Base-by-base conservation (phyloP, 1,284 basidiomycete species). In the Cryptococcus amylolentus region DNA sequence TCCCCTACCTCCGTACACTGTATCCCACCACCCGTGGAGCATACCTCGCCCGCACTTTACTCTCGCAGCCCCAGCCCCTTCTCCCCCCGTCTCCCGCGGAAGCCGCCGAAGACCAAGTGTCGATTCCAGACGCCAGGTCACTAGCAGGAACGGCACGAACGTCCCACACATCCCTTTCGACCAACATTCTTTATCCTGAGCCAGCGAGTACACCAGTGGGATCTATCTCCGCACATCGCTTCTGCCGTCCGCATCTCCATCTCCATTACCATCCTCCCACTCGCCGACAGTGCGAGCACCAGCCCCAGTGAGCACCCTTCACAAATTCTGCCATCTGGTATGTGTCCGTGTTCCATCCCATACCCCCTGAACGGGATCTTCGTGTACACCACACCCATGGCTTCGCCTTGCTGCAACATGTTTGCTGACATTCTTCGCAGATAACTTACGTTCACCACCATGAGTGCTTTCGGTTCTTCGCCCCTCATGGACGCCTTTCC, bases 401-500 rank as follows among this genome's bases (percentile, higher is more conserved):
- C 26, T 8, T 31, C 27, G 41, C 31, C 41, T 43, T 44, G 38
- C 41, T 16, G 27, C 8, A 16, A 18, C 13, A 18, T 31, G 16
- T n/a, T 43, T 43, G 23, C 41, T 43, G n/a, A 43, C n/a, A 23
- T 43, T 43, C n/a, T 9, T 43, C 2, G 41, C 31, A 35, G 31
- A 35, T 10, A 35, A 9, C 41, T 43, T 43, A 14, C 27, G 18
- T 35, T 35, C 37, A 20, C 38, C 61, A 67, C 44, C 52, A 71
- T 74, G 68, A 66, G 68, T 53, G 53, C 57, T 41, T 69, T 72
- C 61, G 71, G 70, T 14, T 76, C 74, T 1, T 76, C 74, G n/a
- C 74, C 74, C 2, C 47, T 73, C 28, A 59, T 61, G 52, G 71
- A 75, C 52, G 61, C 68, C 3, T 74, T 73, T 51, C 62, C 67